phyloP scores from a whole-genome alignment of 371 early-diverging fungal genomes.

The Mucor mucedo region DNA sequence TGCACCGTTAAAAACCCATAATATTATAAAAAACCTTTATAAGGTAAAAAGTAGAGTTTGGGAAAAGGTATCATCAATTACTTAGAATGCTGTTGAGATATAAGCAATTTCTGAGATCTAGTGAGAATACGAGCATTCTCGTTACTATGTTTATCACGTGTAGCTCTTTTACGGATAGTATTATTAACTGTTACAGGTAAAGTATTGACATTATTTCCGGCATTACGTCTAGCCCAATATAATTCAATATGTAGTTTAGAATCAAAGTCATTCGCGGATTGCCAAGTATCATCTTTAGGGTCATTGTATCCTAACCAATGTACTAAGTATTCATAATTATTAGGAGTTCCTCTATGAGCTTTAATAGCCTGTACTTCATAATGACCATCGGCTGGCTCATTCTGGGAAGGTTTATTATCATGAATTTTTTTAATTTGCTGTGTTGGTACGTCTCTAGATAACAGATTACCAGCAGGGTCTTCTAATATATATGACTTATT shows the following conservation, averaged over 20 bases:
- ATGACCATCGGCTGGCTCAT: not conserved
- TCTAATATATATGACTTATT: not conserved
- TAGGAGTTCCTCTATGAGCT: constrained; percentile 2
- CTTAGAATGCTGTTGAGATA: not conserved
- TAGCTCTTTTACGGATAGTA: not conserved
- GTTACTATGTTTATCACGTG: constrained; percentile 1
- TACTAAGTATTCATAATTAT: constrained; percentile 12
- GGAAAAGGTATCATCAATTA: not conserved
- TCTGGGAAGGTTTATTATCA: not conserved
- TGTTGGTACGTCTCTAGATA: constrained; percentile 4
- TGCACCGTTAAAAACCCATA: constrained; percentile 2
- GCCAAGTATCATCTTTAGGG: constrained; percentile 6
- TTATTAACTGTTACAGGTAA: constrained; percentile 1
- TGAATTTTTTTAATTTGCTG: constrained; percentile 3
- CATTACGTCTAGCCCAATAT: too few relatives aligned
- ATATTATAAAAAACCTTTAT: not conserved
- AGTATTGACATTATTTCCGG: not conserved
- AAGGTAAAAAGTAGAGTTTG: not conserved
- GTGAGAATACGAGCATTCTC: not conserved
- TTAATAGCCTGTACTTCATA: constrained; percentile 14
- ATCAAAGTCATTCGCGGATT: not conserved
- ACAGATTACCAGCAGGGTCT: not conserved
- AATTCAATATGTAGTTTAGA: not conserved
- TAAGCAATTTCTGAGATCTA: not conserved
- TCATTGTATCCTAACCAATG: constrained; percentile 1